Evolutionary conservation across 345 rosid species (phyloP).

Genomic region (Heritiera littoralis): DNA sequence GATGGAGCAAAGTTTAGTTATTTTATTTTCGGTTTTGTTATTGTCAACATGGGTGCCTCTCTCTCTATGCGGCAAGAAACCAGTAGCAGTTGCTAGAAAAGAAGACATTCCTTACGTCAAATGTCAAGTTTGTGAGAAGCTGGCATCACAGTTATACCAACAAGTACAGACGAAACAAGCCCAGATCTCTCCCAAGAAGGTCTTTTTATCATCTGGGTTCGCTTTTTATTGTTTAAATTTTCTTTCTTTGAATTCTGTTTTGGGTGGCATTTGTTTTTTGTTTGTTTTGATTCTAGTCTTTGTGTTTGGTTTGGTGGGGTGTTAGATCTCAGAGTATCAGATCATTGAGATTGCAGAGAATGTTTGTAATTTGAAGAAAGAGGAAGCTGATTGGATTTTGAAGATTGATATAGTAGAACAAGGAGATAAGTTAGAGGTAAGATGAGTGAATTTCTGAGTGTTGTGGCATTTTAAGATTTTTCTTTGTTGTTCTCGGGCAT

Average conservation of each 20-base stretch:
- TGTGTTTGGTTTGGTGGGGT: neutral
- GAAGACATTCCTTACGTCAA: slow-evolving; percentile 87
- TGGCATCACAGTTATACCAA: slow-evolving; percentile 58
- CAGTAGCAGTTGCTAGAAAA: slow-evolving; percentile 57
- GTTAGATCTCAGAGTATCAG: slow-evolving; percentile 81
- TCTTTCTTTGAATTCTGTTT: slow-evolving; percentile 8
- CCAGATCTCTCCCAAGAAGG: slow-evolving; percentile 91
- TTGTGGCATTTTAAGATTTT: neutral
- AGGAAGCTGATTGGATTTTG: slow-evolving; percentile 96
- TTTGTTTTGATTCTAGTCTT: slow-evolving; percentile 16
- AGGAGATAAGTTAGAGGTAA: slow-evolving; percentile 74
- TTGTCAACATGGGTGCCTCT: slow-evolving; percentile 45
- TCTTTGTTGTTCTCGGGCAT: neutral
- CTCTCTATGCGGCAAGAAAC: slow-evolving; percentile 56
- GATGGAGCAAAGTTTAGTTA: slow-evolving; percentile 31
- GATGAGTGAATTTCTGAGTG: neutral
- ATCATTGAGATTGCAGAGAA: slow-evolving; percentile 94
- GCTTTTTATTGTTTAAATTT: slow-evolving; percentile 2
- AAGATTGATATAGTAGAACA: slow-evolving; percentile 82
- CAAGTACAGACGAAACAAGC: slow-evolving; percentile 75
- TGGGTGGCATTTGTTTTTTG: neutral
- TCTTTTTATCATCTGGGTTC: slow-evolving; percentile 32
- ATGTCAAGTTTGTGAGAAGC: slow-evolving; percentile 90
- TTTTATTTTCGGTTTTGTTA: slow-evolving; percentile 34
- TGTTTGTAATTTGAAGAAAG: slow-evolving; percentile 93